phyloP scores from a whole-genome alignment of 768 basidiomycete genomes.

The Lentinula sp. region DNA sequence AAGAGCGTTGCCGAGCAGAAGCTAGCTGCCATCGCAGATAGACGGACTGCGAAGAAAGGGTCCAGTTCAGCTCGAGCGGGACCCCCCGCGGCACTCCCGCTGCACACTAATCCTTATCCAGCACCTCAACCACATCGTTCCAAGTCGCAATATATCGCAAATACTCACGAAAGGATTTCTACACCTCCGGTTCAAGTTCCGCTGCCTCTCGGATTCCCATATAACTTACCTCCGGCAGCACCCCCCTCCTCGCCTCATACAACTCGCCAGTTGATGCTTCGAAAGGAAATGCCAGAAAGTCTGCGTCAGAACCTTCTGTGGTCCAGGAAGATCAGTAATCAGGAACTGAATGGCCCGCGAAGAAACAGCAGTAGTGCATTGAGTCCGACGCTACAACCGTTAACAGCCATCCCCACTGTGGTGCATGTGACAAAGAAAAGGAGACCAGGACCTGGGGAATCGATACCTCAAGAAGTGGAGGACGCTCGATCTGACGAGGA shows the following conservation, averaged over 20 bases:
- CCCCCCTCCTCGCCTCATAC: slow-evolving; percentile 59
- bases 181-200: slow-evolving; percentile 39
- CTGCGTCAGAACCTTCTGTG: slow-evolving; percentile 58
- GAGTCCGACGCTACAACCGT: background rate
- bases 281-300: slow-evolving; percentile 62
- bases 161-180: background rate
- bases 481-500: background rate
- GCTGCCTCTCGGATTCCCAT: slow-evolving; percentile 59
- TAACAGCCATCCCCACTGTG: slow-evolving; percentile 1
- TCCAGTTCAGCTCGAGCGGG: slow-evolving; percentile 4
- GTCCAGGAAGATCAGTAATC: slow-evolving; percentile 42
- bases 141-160: slow-evolving; percentile 12
- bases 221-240: slow-evolving; percentile 58
- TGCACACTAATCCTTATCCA: slow-evolving; percentile 9
- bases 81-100: background rate
- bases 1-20: slow-evolving; percentile 66
- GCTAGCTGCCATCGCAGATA: slow-evolving; percentile 8
- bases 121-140: slow-evolving; percentile 3
- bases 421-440: slow-evolving; percentile 4
- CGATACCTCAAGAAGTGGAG: background rate
- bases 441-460: background rate
- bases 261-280: slow-evolving; percentile 60
- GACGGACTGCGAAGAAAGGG: background rate
- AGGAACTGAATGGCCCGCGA: slow-evolving; percentile 9
- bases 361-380: slow-evolving; percentile 7